phyloP scores from a whole-genome alignment of 106 monocot genomes.

The Chionographis japonica region DNA sequence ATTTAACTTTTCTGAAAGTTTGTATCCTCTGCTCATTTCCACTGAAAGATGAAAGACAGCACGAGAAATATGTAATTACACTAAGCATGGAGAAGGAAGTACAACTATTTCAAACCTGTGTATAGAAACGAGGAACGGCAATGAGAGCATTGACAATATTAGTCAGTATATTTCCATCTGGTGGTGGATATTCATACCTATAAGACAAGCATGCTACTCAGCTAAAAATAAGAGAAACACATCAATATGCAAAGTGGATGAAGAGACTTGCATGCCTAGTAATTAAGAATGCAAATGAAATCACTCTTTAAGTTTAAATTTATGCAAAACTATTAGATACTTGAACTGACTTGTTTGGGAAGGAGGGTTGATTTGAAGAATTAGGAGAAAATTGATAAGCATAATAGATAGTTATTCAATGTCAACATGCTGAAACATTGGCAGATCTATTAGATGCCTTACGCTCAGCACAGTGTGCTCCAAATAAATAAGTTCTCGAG shows the following conservation, averaged over 20 bases:
- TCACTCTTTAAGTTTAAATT: no score
- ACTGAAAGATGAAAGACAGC: not conserved
- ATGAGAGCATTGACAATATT: constrained; percentile 93
- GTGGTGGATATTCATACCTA: constrained; percentile 92
- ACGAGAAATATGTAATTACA: not conserved
- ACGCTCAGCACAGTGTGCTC: no score
- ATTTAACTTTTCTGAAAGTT: not conserved
- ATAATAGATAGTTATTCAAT: no score
- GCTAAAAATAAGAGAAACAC: not conserved
- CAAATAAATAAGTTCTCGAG: no score
- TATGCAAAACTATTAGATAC: no score
- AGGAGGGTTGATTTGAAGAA: no score
- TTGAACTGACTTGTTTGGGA: no score
- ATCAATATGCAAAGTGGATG: constrained; percentile 1
- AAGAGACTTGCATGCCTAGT: not conserved
- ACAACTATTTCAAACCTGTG: constrained; percentile 56
- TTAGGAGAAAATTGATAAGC: no score
- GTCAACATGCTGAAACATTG: no score
- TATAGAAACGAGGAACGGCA: constrained; percentile 93
- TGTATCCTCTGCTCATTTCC: not conserved
- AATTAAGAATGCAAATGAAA: no score
- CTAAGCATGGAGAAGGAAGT: not conserved
- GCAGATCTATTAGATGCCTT: no score
- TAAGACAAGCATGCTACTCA: constrained; percentile 5
- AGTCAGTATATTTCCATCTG: constrained; percentile 94